Base-by-base conservation (phyloP, 441 rosid species). In the Corymbia calophylla region DNA sequence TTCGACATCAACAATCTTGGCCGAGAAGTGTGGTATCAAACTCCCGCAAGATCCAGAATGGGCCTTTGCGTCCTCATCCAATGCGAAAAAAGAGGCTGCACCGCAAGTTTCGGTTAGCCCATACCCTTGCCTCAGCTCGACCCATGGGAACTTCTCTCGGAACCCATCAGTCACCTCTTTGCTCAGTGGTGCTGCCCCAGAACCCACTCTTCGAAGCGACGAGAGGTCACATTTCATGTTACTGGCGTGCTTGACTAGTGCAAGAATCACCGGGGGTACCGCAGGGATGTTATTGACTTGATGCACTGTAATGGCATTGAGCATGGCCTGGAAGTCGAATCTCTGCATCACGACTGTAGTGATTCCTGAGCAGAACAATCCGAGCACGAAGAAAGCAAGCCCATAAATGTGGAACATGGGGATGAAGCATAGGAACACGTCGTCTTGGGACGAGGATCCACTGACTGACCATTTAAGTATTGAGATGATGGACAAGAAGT, bases 111-210 rank as follows among this genome's bases (percentile, higher is more conserved):
- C 98, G 4, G 97, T 96, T 51, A 96, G 89, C 70, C 98, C 96
- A n/a, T 94, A 94, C 12, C 98, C 98, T 73, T 92, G 97, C 90
- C 96, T 88, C 17, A 94, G 91, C 93, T 94, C 94, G 88, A 94
- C 93, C 97, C 95, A 94, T 1, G 98, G 98, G 88, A 94, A 96
- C 91, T 88, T 91, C 70, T 88, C 70, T 88, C 93, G 90, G 85
- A 95, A 96, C 88, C 85, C 94, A n/a, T 88, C 91, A 27, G 77
- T 73, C 77, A 95, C 81, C 88, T 94, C 96, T 90, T 93, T 94
- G 91, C 97, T 94, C 93, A 96, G 87, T 0, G 96, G 96, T 3
- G 97, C 98, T 49, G 98, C 97, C 55, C 98, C 97, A 1, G 95
- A 93, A 0, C 95, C 94, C 21, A 95, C 85, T 85, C 94, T 91